These are phyloP conservation scores for Curvularia eragrostidis DNA, from an alignment of 2,329 filamentous ascomycete species.

Conservation along the genomic window DNA sequence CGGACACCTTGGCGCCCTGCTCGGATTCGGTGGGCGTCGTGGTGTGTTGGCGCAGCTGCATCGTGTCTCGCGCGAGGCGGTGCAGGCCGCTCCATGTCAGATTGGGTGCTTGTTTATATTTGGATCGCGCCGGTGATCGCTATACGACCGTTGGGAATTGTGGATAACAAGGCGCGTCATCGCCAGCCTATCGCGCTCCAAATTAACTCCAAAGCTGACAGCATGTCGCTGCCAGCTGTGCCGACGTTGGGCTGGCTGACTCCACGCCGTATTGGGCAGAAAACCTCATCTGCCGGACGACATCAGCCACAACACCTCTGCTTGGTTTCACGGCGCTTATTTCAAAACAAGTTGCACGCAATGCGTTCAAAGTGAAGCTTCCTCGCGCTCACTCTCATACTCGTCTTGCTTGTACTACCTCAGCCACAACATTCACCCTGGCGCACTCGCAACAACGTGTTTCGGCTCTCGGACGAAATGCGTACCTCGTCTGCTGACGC, in stretches of 20 bases:
- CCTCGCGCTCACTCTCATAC: neutral
- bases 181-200: neutral
- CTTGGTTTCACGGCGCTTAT: neutral
- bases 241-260: neutral
- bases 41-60: neutral
- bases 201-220: neutral
- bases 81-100: constrained; percentile 3
- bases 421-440: neutral
- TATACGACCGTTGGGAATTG: neutral
- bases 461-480: neutral
- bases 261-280: neutral
- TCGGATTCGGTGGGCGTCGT: neutral
- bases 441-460: neutral
- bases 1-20: constrained; percentile 3
- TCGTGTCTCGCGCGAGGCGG: neutral
- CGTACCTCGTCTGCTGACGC: neutral
- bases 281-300: neutral
- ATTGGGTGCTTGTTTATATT: neutral
- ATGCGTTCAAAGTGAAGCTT: neutral
- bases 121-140: constrained; percentile 5
- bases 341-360: neutral
- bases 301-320: neutral
- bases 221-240: neutral
- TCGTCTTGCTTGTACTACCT: neutral
- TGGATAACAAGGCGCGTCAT: neutral